Conservation (phyloP, 2,329 filamentous ascomycete species). For the Ilyonectria sp. region DNA sequence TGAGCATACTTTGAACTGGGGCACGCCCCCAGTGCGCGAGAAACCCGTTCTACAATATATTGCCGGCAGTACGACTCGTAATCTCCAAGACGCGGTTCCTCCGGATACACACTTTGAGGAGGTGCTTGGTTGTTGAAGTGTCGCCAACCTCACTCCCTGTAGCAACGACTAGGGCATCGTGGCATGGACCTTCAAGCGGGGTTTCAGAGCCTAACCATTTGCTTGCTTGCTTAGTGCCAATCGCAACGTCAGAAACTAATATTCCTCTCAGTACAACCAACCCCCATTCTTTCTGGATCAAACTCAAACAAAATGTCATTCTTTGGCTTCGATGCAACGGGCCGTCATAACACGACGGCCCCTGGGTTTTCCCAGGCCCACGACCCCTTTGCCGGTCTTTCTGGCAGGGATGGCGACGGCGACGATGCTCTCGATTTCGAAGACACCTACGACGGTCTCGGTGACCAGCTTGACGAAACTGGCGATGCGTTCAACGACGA, state of each 20-base stretch:
- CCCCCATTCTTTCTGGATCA: constrained; percentile 37
- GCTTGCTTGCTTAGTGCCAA: constrained; percentile 17
- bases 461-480: constrained; percentile 90
- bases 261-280: constrained; percentile 42
- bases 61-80: neutral
- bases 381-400: constrained; percentile 91
- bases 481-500: constrained; percentile 98
- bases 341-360: constrained; percentile 75
- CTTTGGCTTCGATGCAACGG: constrained; percentile 85
- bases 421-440: constrained; percentile 84
- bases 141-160: constrained; percentile 9
- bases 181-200: constrained; percentile 21
- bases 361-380: constrained; percentile 86
- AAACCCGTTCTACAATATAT: neutral
- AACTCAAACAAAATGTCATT: constrained; percentile 79
- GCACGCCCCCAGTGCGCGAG: neutral
- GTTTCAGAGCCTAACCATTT: constrained; percentile 21
- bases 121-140: neutral
- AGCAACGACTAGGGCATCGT: constrained; percentile 17
- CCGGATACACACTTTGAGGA: neutral
- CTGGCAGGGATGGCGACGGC: constrained; percentile 73
- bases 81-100: neutral
- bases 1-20: neutral
- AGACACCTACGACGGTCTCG: constrained; percentile 96
- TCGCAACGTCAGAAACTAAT: constrained; percentile 37